Base-by-base conservation (phyloP, 129 eudicot genomes). In the Pittosporum tobira region DNA sequence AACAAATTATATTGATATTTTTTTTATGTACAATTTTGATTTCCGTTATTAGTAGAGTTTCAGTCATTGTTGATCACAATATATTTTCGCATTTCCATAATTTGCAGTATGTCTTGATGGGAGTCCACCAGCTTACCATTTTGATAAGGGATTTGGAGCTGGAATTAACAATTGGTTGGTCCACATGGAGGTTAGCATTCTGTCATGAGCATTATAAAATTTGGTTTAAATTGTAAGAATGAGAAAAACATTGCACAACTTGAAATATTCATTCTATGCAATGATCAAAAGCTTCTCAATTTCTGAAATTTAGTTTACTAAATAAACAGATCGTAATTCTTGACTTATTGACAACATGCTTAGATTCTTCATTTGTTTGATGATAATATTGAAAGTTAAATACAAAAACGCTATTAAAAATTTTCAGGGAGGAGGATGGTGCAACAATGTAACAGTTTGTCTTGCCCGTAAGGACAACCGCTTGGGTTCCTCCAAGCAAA, bases 341-440 rank as follows among this genome's bases (percentile, higher is more conserved):
- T 51, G 18, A 11, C 26, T 24, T 26, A 0, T 23, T 49, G 10
- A 18, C 22, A n/a, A 47, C 3, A 6, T 49, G 55, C 6, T 49
- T 22, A 8, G 40, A 5, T 26, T 15, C n/a, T 13, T n/a, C 58
- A 53, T 6, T 28, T 27, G 38, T n/a, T 15, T 18, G n/a, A n/a
- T n/a, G n/a, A n/a, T n/a, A n/a, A n/a, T n/a, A n/a, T 7, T 21
- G 31, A 59, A 42, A 59, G 23, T 24, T 0, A 3, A 61, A 3
- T 19, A 20, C 14, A 37, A 34, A 21, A 13, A 5, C 11, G 42
- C 42, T 36, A 6, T 14, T 27, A 55, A 1, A 22, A 37, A 46
- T 64, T 52, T 36, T 31, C n/a, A 88, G 96, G 96, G 96, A 72
- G 96, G 96, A 69, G 98, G 96, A 66, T 91, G 98, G 98, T 91